A percentile compares a stretch with the other conserved stretches of the same genome.
These are phyloP conservation scores for Hymenoscyphus fraxineus DNA, from an alignment of 2,329 filamentous ascomycete species.

Conservation along the genomic window DNA sequence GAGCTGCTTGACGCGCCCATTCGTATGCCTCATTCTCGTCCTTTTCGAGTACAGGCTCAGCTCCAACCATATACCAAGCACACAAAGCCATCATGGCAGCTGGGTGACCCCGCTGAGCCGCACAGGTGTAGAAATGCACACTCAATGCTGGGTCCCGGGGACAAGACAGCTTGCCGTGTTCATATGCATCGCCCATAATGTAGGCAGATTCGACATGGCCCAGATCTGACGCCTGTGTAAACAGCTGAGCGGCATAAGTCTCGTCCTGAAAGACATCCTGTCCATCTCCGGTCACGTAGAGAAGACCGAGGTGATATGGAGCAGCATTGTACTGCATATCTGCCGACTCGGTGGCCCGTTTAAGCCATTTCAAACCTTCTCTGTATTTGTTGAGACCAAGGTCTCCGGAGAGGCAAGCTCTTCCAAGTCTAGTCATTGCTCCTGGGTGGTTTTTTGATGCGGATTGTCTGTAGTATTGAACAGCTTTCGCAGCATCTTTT, in stretches of 20 bases:
- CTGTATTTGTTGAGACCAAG: slow-evolving; percentile 81
- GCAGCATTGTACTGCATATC: slow-evolving; percentile 90
- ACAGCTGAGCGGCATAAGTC: slow-evolving; percentile 85
- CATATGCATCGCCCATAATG: slow-evolving; percentile 92
- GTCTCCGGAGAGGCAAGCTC: slow-evolving; percentile 85
- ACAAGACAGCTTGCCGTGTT: slow-evolving; percentile 83
- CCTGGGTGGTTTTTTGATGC: slow-evolving; percentile 94
- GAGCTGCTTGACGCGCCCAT: slow-evolving; percentile 85
- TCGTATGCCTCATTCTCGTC: slow-evolving; percentile 96
- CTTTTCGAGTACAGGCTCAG: slow-evolving; percentile 85
- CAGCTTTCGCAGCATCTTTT: slow-evolving; percentile 84
- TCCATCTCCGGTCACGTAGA: slow-evolving; percentile 92
- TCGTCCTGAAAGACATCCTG: slow-evolving; percentile 92
- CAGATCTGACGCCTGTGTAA: slow-evolving; percentile 89
- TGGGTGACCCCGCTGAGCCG: slow-evolving; percentile 78
- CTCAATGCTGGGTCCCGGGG: slow-evolving; percentile 88
- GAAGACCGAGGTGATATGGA: slow-evolving; percentile 80
- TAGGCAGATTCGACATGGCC: slow-evolving; percentile 83
- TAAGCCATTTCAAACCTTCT: slow-evolving; percentile 95
- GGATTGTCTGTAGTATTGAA: slow-evolving; percentile 86
- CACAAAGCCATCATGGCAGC: slow-evolving; percentile 97
- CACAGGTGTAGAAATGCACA: slow-evolving; percentile 95
- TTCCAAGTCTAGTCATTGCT: slow-evolving; percentile 86
- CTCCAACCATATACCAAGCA: slow-evolving; percentile 97
- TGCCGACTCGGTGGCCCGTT: slow-evolving; percentile 83